Evolutionary conservation across 805 yeast genomes (phyloP), one percentile per base, ranked within the genome.

Genomic region (Candida railenensis): DNA sequence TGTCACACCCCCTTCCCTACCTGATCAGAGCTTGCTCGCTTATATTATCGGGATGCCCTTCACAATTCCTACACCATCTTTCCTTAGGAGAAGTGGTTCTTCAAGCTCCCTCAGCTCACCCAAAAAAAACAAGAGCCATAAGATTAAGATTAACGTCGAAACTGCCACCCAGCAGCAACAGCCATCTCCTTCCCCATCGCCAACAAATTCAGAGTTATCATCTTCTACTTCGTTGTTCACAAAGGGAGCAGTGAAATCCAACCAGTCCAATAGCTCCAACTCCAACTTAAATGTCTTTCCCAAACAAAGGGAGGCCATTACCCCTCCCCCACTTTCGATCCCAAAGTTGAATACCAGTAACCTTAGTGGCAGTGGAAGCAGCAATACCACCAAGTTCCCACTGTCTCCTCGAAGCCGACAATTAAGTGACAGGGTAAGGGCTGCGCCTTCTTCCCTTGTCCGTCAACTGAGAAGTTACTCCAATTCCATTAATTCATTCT

Each of bases 371-470:
- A 12, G 20, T 5, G 16, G 37, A 36, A 36, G 21, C 22, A 36
- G 18, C 43, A 28, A 5, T 32, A 11, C 34, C 43, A 14, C 20
- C 8, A 20, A 20, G 20, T 12, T 16, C 14, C 39, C 39, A 36
- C 20, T 7, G 14, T 36, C 39, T 15, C 39, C 39, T 4, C 18
- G 34, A 22, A 9, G 12, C 3, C 34, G 43, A 18, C 41, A 44
- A 36, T 48, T 62, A n/a, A 61, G 64, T 15, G 69, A 65, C 11
- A 60, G 56, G 42, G 50, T 63, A n/a, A 63, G 61, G 43, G 48
- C 61, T 12, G 63, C 71, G 3, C 73, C 72, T 2, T 57, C 71
- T 1, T 63, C 68, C 4, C 58, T 59, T 34, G 71, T 66, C 5
- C 57, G 72, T 41, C 65, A 62, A 42, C 61, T 61, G 48, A 54